These are phyloP conservation scores for Cutaneotrichosporon sp. DNA, from an alignment of 1,284 basidiomycete genomes.

Conservation along the genomic window DNA sequence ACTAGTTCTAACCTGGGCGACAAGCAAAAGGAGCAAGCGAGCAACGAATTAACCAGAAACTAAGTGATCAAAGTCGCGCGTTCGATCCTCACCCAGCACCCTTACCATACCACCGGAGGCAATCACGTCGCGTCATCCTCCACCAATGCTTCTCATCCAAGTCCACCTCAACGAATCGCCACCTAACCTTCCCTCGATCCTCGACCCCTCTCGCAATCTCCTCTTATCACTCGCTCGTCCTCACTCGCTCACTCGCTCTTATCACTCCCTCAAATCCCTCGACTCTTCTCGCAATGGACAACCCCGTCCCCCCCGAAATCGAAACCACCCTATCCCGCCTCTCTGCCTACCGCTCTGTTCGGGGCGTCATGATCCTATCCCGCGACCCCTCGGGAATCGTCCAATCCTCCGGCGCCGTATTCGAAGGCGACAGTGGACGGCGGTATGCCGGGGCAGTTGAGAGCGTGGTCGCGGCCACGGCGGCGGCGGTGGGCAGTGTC, in stretches of 20 bases:
- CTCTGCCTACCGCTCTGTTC: conserved; percentile 76
- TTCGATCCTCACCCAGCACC: too few species aligned
- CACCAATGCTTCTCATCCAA: too few species aligned
- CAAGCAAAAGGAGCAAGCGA: too few species aligned
- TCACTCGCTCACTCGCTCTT: too few species aligned
- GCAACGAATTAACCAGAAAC: too few species aligned
- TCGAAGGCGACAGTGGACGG: conserved; percentile 79
- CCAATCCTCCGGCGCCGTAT: conserved; percentile 75
- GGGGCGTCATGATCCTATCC: conserved; percentile 81
- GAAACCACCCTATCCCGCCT: conserved; percentile 74
- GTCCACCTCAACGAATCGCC: neutral
- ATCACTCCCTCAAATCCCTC: neutral
- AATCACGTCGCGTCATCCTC: too few species aligned
- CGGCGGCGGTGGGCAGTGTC: conserved; percentile 63
- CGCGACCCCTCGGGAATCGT: conserved; percentile 63
- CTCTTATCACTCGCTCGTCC: too few species aligned
- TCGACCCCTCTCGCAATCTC: too few species aligned
- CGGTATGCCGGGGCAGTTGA: conserved; percentile 76
- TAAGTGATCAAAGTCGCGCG: too few species aligned
- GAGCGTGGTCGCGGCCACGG: conserved; percentile 72
- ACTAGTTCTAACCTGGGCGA: too few species aligned
- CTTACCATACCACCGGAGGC: too few species aligned
- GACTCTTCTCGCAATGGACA: neutral
- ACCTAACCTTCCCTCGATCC: too few species aligned
- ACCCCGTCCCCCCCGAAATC: conserved; percentile 61